A percentile compares a stretch with the other conserved stretches of the same genome.
These are phyloP conservation scores for Sclerotinia trifoliorum DNA, from an alignment of 2,329 filamentous ascomycete species.

Conservation along the genomic window DNA sequence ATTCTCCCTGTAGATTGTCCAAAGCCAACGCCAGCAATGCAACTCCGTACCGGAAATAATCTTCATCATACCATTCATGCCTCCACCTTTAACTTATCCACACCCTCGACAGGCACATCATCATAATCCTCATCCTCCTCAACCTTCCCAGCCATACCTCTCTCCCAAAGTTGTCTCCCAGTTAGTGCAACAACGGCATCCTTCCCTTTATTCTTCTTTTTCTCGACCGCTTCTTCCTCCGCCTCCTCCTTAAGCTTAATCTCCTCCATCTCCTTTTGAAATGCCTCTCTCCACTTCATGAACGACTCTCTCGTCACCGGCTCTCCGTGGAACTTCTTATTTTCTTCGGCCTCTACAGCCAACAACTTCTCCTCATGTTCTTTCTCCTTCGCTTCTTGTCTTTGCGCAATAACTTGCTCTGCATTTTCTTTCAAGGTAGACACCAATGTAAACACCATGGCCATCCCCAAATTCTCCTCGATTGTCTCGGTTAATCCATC, in stretches of 20 bases:
- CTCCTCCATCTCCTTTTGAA: slow-evolving; percentile 79
- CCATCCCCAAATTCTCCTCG: slow-evolving; percentile 92
- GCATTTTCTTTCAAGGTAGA: slow-evolving; percentile 84
- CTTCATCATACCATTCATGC: slow-evolving; percentile 38
- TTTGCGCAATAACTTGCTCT: slow-evolving; percentile 77
- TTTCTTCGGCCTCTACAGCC: slow-evolving; percentile 82
- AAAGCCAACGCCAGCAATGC: slow-evolving; percentile 36
- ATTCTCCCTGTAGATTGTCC: slow-evolving; percentile 2
- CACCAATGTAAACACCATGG: slow-evolving; percentile 93
- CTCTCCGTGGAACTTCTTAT: slow-evolving; percentile 92
- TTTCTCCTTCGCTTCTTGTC: slow-evolving; percentile 63
- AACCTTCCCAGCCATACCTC: slow-evolving; percentile 64
- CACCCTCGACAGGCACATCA: slow-evolving; percentile 54
- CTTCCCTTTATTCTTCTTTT: slow-evolving; percentile 75
- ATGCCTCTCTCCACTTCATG: slow-evolving; percentile 74
- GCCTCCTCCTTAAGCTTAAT: slow-evolving; percentile 66
- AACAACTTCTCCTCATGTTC: slow-evolving; percentile 54
- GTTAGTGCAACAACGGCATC: slow-evolving; percentile 69
- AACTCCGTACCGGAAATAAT: slow-evolving; percentile 31
- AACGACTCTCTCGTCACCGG: slow-evolving; percentile 86
- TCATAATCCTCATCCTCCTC: slow-evolving; percentile 67
- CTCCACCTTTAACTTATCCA: slow-evolving; percentile 72
- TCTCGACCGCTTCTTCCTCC: slow-evolving; percentile 74
- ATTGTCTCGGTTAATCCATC: slow-evolving; percentile 70
- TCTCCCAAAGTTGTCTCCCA: slow-evolving; percentile 76